Evolutionary conservation across 176 grass and related monocot species (phyloP).

Genomic region (Pharus latifolius): DNA sequence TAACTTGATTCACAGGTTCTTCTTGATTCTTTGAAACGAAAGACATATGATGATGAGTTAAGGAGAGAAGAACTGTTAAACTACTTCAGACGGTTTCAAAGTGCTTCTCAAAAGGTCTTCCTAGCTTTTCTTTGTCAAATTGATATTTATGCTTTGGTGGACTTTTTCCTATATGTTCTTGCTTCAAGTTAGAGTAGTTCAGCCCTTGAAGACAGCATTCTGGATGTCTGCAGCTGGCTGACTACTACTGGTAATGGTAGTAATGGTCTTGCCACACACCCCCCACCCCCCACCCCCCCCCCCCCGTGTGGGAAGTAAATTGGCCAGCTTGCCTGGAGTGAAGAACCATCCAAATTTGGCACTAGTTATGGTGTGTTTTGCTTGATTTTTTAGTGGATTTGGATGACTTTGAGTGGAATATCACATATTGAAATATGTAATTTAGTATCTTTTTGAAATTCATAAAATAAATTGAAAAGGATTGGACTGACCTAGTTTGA

Average conservation of each 20-base stretch:
- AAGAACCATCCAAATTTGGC: neutral
- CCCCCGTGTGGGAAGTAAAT: neutral
- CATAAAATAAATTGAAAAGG: neutral
- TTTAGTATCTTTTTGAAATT: slow-evolving; percentile 5
- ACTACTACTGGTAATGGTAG: no score
- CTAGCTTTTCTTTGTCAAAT: slow-evolving; percentile 7
- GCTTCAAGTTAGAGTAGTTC: slow-evolving; percentile 7
- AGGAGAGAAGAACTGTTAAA: slow-evolving; percentile 86
- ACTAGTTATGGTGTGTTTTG: neutral
- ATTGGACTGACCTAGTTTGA: neutral
- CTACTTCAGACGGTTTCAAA: slow-evolving; percentile 81
- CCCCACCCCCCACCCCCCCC: no score
- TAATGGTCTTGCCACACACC: no score
- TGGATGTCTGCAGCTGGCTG: neutral
- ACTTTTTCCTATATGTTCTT: neutral
- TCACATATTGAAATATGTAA: neutral
- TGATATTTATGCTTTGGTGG: slow-evolving; percentile 6
- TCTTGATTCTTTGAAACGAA: slow-evolving; percentile 95
- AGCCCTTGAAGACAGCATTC: neutral
- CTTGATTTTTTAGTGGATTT: neutral
- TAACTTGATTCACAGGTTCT: slow-evolving; percentile 59
- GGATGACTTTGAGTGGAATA: neutral
- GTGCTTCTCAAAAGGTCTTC: slow-evolving; percentile 70
- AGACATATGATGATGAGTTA: slow-evolving; percentile 94
- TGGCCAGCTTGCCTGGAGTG: slow-evolving; percentile 1